Base-by-base conservation (phyloP, 768 basidiomycete genomes). In the Podaxis rugospora region DNA sequence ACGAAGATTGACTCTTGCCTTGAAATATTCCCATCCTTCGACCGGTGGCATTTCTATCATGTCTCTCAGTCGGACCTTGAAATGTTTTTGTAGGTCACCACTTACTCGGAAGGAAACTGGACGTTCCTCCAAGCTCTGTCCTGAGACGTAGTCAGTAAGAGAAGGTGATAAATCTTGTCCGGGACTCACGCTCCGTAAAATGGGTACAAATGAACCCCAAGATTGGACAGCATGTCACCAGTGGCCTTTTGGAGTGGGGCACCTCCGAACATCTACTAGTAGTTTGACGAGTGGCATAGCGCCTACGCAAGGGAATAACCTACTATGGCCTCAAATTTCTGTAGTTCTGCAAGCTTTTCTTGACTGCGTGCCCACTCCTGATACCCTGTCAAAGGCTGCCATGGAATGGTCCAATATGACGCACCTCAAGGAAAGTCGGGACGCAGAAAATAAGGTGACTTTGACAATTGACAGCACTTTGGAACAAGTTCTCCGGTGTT, bases 141-240 rank as follows among this genome's bases (percentile, higher is more conserved):
- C 70, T 71, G 10, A 39, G 32, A 27, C 1, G n/a, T 23, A 10
- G 14, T 16, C 23, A 35, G 27, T 51, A n/a, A 13, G 52, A 23
- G 23, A 39, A 42, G 35, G n/a, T 37, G n/a, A 4, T 1, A 28
- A 18, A n/a, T 32, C 32, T 32, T 32, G 32, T 32, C 32, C 32
- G 5, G 46, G 2, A 67, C 75, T 62, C 57, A 80, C 68, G 71
- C 64, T 28, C 78, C 80, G 55, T 77, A 82, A 23, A 72, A 62
- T 3, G 66, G 68, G 5, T 62, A 50, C 1, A 80, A 49, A 2
- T 64, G 60, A 3, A 69, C 63, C 13, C 68, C 68, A 5, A 65
- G 44, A 21, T 51, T 13, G 4, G 61, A 54, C 11, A 69, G 62
- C 35, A 46, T 47, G 51, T 72, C 67, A 13, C 69, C 71, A 11